Conservation (phyloP, 139 green algal species). For the Volvox reticuliferus region DNA sequence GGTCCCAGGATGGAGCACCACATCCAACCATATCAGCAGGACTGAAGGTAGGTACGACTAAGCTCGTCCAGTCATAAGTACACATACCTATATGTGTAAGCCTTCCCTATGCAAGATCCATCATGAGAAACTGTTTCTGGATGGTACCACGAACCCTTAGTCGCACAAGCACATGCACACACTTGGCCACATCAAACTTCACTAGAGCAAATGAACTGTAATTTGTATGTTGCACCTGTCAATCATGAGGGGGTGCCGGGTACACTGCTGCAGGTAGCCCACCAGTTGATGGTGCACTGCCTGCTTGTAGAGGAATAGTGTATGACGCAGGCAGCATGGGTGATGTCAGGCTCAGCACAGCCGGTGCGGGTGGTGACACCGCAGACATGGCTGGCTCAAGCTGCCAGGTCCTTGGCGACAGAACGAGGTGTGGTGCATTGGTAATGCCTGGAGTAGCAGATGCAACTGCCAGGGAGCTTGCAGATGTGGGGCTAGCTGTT, state of each 20-base stretch:
- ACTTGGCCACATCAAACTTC: no score
- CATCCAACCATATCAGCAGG: no score
- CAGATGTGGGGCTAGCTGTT: background rate
- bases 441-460: no score
- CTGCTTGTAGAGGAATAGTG: background rate
- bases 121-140: no score
- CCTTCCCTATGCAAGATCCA: no score
- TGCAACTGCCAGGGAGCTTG: background rate
- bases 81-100: no score
- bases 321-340: background rate
- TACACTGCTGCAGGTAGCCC: background rate
- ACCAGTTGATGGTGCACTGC: background rate
- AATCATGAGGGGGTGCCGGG: constrained; percentile 5
- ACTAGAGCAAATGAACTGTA: no score
- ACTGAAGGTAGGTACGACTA: no score
- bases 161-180: no score
- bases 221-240: background rate
- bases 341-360: background rate
- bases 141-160: no score
- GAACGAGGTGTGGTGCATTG: background rate
- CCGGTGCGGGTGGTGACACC: background rate
- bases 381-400: background rate
- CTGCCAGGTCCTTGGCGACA: constrained; percentile 37
- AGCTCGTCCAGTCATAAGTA: no score
- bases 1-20: no score